Base-by-base conservation (phyloP, 1,284 basidiomycete genomes). In the Austropuccinia psidii region DNA sequence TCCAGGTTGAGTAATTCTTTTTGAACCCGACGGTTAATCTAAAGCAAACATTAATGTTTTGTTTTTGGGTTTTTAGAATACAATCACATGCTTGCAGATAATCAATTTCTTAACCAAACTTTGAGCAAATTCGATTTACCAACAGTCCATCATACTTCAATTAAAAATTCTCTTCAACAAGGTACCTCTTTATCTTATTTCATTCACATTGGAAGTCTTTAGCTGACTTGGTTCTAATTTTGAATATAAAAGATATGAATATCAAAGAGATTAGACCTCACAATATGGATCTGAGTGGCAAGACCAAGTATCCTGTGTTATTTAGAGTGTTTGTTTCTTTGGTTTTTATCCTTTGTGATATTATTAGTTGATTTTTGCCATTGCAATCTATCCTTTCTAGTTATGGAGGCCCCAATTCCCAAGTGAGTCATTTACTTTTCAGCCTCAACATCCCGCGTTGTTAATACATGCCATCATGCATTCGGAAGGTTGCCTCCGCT, bases 241-340 rank as follows among this genome's bases (percentile, higher is more conserved):
- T n/a, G n/a, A n/a, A n/a, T n/a, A n/a, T n/a, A n/a, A 24, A 77
- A 89, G 90, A 90, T 78, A 83, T 95, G 64, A 95, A 94, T 80
- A 89, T 90, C 68, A 85, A 89, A 77, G 94, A 97, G 82, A 86
- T 95, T 76, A 86, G 92, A 17, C 95, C 95, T 19, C 91, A 92
- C 5, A 85, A 87, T 76, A 90, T 98, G 86, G 95, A 98, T 79
- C 87, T 90, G 76, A 88, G 90, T 9, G 95, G 95, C 5, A 87
- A 90, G 41, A 93, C 89, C 17, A 91, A 92, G 79, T 98, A 98
- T 79, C 91, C 95, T 0, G 91, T 98, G 13, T 83, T 96, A 13
- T 92, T 96, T 83, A 83, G 86, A 68, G 89, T 95, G 85, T 92
- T 81, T 78, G 86, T 83, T 21, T 27, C 41, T 45, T 45, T 45